Percentiles rank a stretch among this genome's conserved stretches.
phyloP scores from a whole-genome alignment of 2,329 filamentous ascomycete species.

The Claviceps fusiformis region DNA sequence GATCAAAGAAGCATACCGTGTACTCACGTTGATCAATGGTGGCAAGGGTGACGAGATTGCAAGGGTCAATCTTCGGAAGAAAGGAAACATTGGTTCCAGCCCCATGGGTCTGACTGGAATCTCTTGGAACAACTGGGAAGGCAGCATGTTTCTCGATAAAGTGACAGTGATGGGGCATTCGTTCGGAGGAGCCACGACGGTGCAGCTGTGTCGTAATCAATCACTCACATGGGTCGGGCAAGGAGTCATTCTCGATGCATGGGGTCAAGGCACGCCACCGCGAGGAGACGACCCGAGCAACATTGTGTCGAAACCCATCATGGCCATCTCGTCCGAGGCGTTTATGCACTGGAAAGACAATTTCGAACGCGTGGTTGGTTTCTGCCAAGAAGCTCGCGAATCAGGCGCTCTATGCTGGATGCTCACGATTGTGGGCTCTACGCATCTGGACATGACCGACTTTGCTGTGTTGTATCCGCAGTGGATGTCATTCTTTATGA shows the following conservation, averaged over 20 bases:
- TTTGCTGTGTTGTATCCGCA: conserved; percentile 51
- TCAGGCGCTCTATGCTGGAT: conserved; percentile 34
- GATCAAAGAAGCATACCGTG: conserved; percentile 47
- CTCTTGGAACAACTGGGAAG: conserved; percentile 42
- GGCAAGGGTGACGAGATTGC: conserved; percentile 39
- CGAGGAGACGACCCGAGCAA: conserved; percentile 29
- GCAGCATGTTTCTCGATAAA: conserved; percentile 38
- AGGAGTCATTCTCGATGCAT: conserved; percentile 53
- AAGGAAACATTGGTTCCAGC: conserved; percentile 45
- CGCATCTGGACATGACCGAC: conserved; percentile 53
- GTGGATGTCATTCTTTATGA: conserved; percentile 43
- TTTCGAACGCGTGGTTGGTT: conserved; percentile 40
- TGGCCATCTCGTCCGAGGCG: conserved; percentile 53
- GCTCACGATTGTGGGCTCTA: conserved; percentile 41
- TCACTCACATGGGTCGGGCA: conserved; percentile 44
- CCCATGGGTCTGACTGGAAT: conserved; percentile 42
- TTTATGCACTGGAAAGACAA: conserved; percentile 59
- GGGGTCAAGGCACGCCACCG: conserved; percentile 38
- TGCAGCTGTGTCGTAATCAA: conserved; percentile 43
- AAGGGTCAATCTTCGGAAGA: conserved; percentile 38
- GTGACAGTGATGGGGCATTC: conserved; percentile 53
- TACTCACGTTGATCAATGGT: conserved; percentile 39
- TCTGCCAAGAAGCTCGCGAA: conserved; percentile 41
- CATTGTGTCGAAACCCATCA: conserved; percentile 36
- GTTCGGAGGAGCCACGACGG: conserved; percentile 51